Conservation (phyloP, 2,329 filamentous ascomycete genomes). For the Xylaria sp. region DNA sequence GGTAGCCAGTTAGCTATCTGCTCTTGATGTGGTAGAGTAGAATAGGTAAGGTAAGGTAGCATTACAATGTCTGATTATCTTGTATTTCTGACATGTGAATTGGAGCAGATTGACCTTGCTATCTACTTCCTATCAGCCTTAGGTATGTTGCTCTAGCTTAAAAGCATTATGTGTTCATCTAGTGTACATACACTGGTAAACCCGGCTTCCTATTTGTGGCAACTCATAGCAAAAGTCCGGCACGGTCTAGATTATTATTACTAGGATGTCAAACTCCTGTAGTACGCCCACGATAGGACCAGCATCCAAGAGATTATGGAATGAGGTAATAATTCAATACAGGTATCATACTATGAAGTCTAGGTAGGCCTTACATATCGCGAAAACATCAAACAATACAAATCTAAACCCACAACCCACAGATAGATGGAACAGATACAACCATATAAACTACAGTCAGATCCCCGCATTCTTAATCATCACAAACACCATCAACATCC, state of each 20-base stretch:
- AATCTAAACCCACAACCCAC: not conserved
- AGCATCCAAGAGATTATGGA: not conserved
- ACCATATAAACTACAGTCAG: not conserved
- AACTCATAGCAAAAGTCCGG: not conserved
- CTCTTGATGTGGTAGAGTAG: no score
- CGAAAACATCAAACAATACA: not conserved
- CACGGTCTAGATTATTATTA: no score
- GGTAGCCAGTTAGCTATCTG: no score
- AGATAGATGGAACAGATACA: not conserved
- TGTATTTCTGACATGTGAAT: not conserved
- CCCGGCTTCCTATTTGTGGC: no score
- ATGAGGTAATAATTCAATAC: not conserved
- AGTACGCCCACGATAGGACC: not conserved
- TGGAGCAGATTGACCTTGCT: not conserved
- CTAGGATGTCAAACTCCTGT: not conserved
- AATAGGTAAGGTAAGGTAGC: no score
- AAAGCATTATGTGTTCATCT: no score
- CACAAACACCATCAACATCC: constrained; percentile 45
- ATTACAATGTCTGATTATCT: no score
- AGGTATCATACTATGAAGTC: not conserved
- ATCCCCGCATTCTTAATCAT: constrained; percentile 43
- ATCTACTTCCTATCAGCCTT: no score
- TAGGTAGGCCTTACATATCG: not conserved
- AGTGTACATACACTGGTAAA: no score
- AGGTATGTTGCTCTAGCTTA: no score